Conservation (phyloP, 1,139 yeast genomes). For the Candida tetrigidarum region DNA sequence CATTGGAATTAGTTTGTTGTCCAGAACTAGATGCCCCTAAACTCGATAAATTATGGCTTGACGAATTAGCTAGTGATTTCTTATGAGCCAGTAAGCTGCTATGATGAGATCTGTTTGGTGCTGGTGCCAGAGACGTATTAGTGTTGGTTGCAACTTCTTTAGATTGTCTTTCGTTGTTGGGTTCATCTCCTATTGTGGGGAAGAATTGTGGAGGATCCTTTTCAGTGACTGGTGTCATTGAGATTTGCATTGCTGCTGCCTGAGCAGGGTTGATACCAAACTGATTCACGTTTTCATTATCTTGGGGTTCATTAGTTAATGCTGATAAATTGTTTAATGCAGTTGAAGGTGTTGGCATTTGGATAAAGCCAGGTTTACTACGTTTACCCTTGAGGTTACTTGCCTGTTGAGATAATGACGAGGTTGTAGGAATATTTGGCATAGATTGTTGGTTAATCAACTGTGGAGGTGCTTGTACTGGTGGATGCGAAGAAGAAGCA, state of each 20-base stretch:
- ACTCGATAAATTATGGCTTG: slow-evolving; percentile 13
- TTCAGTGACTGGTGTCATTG: slow-evolving; percentile 83
- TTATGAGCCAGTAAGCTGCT: slow-evolving; percentile 19
- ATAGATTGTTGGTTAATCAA: slow-evolving; percentile 18
- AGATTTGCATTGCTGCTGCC: slow-evolving; percentile 53
- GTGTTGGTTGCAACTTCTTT: not conserved
- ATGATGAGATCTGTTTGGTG: slow-evolving; percentile 15
- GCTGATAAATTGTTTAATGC: slow-evolving; percentile 36
- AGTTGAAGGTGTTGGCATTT: slow-evolving; percentile 52
- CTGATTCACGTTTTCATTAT: slow-evolving; percentile 55
- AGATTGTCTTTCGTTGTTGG: slow-evolving; percentile 9
- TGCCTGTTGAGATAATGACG: slow-evolving; percentile 8
- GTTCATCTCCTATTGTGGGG: slow-evolving; percentile 17
- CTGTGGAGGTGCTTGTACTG: slow-evolving; percentile 17
- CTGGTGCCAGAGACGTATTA: not conserved
- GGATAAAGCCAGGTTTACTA: slow-evolving; percentile 46
- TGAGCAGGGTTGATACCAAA: slow-evolving; percentile 64
- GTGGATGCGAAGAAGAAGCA: slow-evolving; percentile 7
- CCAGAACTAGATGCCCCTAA: slow-evolving; percentile 15
- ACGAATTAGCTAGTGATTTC: slow-evolving; percentile 9
- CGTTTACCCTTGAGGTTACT: slow-evolving; percentile 22
- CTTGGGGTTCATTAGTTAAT: slow-evolving; percentile 33
- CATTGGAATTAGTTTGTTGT: slow-evolving; percentile 13
- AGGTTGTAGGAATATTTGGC: slow-evolving; percentile 17
- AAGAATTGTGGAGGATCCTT: slow-evolving; percentile 34